These are phyloP conservation scores for Candida tibetensis DNA, from an alignment of 805 yeast species.

Conservation along the genomic window DNA sequence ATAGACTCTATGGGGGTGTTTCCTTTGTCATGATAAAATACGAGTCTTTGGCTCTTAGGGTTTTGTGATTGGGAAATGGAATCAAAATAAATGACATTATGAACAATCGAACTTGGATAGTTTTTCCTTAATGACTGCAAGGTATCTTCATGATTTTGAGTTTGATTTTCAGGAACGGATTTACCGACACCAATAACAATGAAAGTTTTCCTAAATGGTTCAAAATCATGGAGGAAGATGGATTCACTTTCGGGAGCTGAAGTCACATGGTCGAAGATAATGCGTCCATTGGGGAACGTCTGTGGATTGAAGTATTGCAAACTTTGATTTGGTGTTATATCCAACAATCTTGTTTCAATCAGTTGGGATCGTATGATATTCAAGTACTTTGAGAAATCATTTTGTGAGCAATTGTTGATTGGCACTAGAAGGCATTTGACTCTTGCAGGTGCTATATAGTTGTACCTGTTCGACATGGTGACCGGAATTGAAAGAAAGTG, in stretches of 20 bases:
- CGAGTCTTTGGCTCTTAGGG: slow-evolving; percentile 15
- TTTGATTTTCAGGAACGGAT: slow-evolving; percentile 17
- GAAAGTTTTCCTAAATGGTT: slow-evolving; percentile 80
- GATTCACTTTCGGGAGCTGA: slow-evolving; percentile 52
- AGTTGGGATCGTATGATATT: slow-evolving; percentile 42
- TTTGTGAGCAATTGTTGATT: slow-evolving; percentile 44
- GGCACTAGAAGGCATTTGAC: slow-evolving; percentile 71
- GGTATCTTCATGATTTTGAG: slow-evolving; percentile 16
- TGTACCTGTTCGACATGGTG: slow-evolving; percentile 21
- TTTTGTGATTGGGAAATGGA: slow-evolving; percentile 32
- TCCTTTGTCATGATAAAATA: slow-evolving; percentile 22
- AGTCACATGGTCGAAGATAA: slow-evolving; percentile 55
- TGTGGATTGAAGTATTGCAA: slow-evolving; percentile 71
- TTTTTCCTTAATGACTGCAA: slow-evolving; percentile 40
- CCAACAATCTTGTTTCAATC: slow-evolving; percentile 68
- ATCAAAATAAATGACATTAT: slow-evolving; percentile 54
- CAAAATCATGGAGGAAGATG: slow-evolving; percentile 77
- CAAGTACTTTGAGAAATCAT: slow-evolving; percentile 43
- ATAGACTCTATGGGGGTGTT: slow-evolving; percentile 52
- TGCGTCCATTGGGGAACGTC: slow-evolving; percentile 74
- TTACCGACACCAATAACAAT: slow-evolving; percentile 49
- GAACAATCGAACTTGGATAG: slow-evolving; percentile 55
- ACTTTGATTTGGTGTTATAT: slow-evolving; percentile 60
- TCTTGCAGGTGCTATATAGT: slow-evolving; percentile 62
- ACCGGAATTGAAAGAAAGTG: neutral